Conservation (phyloP, 768 basidiomycete species). For the Austroboletus festivus region DNA sequence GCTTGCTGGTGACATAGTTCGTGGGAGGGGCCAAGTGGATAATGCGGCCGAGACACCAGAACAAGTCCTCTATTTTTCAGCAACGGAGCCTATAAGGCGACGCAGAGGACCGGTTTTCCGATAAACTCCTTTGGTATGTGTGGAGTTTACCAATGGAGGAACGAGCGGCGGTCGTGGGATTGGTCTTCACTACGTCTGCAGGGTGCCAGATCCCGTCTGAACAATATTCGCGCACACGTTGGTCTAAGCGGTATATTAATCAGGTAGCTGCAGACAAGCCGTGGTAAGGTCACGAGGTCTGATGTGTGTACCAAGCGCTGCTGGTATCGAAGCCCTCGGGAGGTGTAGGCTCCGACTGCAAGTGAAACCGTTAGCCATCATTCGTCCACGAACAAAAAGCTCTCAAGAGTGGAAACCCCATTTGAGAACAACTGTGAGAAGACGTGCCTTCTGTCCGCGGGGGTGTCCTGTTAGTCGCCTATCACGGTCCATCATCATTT, state of each 20-base stretch:
- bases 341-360: constrained; percentile 63
- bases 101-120: neutral
- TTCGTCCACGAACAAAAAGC: neutral
- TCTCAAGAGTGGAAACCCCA: neutral
- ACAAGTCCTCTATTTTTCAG: neutral
- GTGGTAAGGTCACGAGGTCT: constrained; percentile 33
- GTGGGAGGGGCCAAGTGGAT: neutral
- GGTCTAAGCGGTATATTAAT: constrained; percentile 19
- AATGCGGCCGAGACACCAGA: neutral
- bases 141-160: neutral
- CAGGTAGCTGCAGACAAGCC: constrained; percentile 23
- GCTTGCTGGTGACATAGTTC: neutral
- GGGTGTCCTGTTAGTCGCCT: constrained; percentile 79
- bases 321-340: constrained; percentile 70
- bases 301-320: constrained; percentile 72
- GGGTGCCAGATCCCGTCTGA: neutral
- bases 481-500: constrained; percentile 96
- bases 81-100: neutral
- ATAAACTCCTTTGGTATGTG: neutral
- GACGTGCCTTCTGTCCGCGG: constrained; percentile 81
- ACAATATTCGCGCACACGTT: no score
- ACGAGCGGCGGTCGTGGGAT: neutral
- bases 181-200: neutral
- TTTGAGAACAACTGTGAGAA: neutral
- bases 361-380: neutral